Conservation (phyloP, 345 rosid genomes). For the Jatropha curcas region DNA sequence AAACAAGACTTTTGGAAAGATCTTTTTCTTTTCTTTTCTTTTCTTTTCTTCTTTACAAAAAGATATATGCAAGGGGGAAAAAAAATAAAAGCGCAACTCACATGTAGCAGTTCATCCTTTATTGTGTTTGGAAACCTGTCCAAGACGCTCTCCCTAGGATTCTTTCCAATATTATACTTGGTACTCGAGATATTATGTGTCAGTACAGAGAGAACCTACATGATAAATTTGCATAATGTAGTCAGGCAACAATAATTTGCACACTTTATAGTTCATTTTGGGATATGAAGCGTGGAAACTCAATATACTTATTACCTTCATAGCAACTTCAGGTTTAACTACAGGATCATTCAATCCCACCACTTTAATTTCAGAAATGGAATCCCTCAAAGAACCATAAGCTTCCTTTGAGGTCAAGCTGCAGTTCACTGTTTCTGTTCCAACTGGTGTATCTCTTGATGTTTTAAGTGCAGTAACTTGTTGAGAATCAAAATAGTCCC, state of each 20-base stretch:
- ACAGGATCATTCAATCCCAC: slow-evolving; percentile 63
- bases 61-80: neutral
- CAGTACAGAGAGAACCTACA: slow-evolving; percentile 77
- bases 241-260: slow-evolving; percentile 12
- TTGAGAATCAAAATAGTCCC: slow-evolving; percentile 97
- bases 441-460: slow-evolving; percentile 43
- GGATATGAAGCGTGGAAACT: neutral
- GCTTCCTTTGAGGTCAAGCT: slow-evolving; percentile 56
- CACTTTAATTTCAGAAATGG: slow-evolving; percentile 54
- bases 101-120: slow-evolving; percentile 74
- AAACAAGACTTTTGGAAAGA: neutral
- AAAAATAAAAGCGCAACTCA: slow-evolving; percentile 30
- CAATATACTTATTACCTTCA: slow-evolving; percentile 48
- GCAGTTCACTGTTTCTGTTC: slow-evolving; percentile 41
- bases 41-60: neutral
- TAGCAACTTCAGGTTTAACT: slow-evolving; percentile 68
- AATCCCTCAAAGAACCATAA: slow-evolving; percentile 59
- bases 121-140: slow-evolving; percentile 71
- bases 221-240: slow-evolving; percentile 18
- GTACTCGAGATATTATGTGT: slow-evolving; percentile 79
- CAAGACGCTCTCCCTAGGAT: slow-evolving; percentile 72
- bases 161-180: slow-evolving; percentile 69
- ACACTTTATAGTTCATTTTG: neutral
- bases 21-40: neutral
- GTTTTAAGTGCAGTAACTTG: slow-evolving; percentile 63